A percentile compares a stretch with the other conserved stretches of the same genome.
Evolutionary conservation across 2,329 filamentous ascomycete species (phyloP).

Genomic region (Nigrospora osmanthi): DNA sequence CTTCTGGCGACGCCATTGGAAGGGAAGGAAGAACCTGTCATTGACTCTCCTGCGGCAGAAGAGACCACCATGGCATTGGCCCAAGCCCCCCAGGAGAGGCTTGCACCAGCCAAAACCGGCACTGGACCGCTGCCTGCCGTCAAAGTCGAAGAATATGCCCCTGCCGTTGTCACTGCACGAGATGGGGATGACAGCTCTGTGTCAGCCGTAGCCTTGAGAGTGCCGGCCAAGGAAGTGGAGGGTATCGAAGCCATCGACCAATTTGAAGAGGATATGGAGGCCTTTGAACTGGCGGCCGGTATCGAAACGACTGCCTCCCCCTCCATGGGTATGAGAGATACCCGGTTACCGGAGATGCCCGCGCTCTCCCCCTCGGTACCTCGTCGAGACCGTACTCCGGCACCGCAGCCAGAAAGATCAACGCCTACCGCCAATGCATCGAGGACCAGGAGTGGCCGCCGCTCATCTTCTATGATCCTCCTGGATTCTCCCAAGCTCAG

Average conservation of each 20-base stretch:
- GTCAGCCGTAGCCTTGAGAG: conserved; percentile 24
- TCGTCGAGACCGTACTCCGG: no score
- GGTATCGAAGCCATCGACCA: conserved; percentile 55
- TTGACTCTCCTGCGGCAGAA: conserved; percentile 1
- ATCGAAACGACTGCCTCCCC: conserved; percentile 12
- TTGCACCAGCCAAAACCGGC: background rate
- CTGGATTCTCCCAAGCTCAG: conserved; percentile 18
- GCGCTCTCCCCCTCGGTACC: no score
- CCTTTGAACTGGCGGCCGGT: conserved; percentile 26
- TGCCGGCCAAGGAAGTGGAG: conserved; percentile 35
- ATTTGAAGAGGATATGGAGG: conserved; percentile 55
- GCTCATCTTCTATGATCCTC: conserved; percentile 31
- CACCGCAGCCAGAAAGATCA: background rate
- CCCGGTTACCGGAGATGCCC: no score
- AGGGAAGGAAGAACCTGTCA: conserved; percentile 11
- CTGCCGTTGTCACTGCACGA: conserved; percentile 16
- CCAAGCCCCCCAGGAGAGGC: conserved; percentile 1
- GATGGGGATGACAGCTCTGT: conserved; percentile 23
- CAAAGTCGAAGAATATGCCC: conserved; percentile 6
- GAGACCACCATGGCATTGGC: conserved; percentile 12
- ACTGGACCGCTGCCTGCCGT: conserved; percentile 3
- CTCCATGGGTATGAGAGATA: no score
- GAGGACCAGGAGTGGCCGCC: conserved; percentile 23
- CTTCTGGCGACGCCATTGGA: conserved; percentile 27
- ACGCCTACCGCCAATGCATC: conserved; percentile 1